phyloP scores from a whole-genome alignment of 352 stramenopile species.

The Pythium folliculosum region DNA sequence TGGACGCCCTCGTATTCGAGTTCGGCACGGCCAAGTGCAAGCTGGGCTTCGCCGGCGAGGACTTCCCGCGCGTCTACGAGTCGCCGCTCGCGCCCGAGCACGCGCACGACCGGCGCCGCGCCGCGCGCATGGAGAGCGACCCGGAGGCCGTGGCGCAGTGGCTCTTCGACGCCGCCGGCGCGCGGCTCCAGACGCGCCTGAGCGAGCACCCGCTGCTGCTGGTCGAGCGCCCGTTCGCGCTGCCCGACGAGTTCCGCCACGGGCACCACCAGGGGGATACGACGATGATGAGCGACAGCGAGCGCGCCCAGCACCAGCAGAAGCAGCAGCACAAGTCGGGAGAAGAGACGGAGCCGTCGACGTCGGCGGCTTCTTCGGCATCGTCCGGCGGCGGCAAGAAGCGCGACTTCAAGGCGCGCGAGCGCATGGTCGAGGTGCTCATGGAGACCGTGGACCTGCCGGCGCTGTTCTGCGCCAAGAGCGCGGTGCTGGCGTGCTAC shows the following conservation, averaged over 20 bases:
- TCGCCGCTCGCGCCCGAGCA: conserved; percentile 25
- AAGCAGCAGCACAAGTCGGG: not conserved
- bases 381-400: conserved; percentile 41
- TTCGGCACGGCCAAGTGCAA: conserved; percentile 77
- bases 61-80: conserved; percentile 81
- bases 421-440: conserved; percentile 78
- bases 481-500: conserved; percentile 80
- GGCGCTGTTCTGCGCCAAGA: conserved; percentile 83
- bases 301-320: conserved; percentile 8
- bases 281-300: conserved; percentile 3
- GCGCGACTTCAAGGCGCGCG: conserved; percentile 46
- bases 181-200: conserved; percentile 50
- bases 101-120: conserved; percentile 23
- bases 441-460: conserved; percentile 80
- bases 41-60: conserved; percentile 86
- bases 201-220: conserved; percentile 68
- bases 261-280: not conserved
- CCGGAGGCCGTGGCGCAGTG: conserved; percentile 64
- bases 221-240: conserved; percentile 64
- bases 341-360: conserved; percentile 22
- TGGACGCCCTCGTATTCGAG: conserved; percentile 81
- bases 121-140: conserved; percentile 59
- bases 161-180: conserved; percentile 59
- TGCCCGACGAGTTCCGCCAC: conserved; percentile 45
- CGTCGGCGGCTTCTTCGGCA: not conserved